A percentile compares a stretch with the other conserved stretches of the same genome.
phyloP scores from a whole-genome alignment of 306 rosid genomes.

The Malus asiatica region DNA sequence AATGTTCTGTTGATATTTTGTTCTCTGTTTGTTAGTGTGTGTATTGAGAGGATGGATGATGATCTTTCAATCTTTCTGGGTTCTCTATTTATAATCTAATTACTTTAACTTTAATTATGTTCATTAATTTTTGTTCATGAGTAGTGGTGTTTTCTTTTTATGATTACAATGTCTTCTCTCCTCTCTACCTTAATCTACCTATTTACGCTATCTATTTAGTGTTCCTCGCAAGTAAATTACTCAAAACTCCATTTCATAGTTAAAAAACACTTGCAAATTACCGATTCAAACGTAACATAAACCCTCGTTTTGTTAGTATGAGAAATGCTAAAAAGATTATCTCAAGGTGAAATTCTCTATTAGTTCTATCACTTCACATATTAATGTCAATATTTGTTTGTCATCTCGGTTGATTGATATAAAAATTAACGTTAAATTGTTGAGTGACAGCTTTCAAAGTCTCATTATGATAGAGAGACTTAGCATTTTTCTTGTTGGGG shows the following conservation, averaged over 20 bases:
- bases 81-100: background rate
- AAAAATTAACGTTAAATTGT: too few relatives aligned
- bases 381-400: too few relatives aligned
- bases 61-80: background rate
- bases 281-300: too few relatives aligned
- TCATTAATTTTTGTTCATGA: slow-evolving; percentile 18
- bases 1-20: background rate
- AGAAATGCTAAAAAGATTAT: too few relatives aligned
- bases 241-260: background rate
- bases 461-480: too few relatives aligned
- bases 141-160: background rate
- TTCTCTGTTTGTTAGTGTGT: background rate
- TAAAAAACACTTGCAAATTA: too few relatives aligned
- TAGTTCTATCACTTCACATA: too few relatives aligned
- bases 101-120: background rate
- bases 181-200: background rate
- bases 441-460: rapidly evolving
- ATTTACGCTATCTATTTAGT: background rate
- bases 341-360: too few relatives aligned
- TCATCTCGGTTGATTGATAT: rapidly evolving
- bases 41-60: background rate
- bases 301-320: too few relatives aligned
- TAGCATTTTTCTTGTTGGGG: too few relatives aligned
- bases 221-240: background rate
- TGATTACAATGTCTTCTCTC: background rate